Conservation (phyloP, 2,329 filamentous ascomycete genomes). For the Cladophialophora exuberans region DNA sequence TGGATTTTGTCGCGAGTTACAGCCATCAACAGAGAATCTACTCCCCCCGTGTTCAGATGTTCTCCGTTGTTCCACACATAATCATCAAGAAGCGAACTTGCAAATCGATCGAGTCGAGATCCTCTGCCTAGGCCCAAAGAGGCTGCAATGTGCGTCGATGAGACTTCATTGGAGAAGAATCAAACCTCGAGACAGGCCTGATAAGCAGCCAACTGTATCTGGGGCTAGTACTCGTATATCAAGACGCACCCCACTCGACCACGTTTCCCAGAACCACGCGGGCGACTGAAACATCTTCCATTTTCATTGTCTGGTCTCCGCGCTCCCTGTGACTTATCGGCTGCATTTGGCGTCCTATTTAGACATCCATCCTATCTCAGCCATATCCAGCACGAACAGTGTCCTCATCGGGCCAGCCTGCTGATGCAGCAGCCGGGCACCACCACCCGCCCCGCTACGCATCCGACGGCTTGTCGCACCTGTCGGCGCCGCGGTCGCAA, state of each 20-base stretch:
- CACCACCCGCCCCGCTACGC: not conserved
- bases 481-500: conserved; percentile 12
- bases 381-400: too few relatives aligned
- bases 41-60: too few relatives aligned
- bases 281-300: not conserved
- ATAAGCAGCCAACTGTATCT: too few relatives aligned
- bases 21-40: too few relatives aligned
- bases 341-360: too few relatives aligned
- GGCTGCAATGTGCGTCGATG: conserved; percentile 13
- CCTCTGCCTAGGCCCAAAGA: conserved; percentile 1
- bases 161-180: not conserved
- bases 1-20: too few relatives aligned
- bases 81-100: not conserved
- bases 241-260: too few relatives aligned
- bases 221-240: too few relatives aligned
- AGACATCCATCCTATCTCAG: too few relatives aligned
- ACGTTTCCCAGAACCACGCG: too few relatives aligned
- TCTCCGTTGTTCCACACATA: not conserved
- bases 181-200: too few relatives aligned
- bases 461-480: conserved; percentile 10
- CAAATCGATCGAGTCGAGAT: not conserved
- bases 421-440: conserved; percentile 6
- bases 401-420: too few relatives aligned
- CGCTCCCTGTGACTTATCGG: not conserved
- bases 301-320: not conserved